These are phyloP conservation scores for Periconia macrospinosa DNA, from an alignment of 2,329 filamentous ascomycete species.

Conservation along the genomic window DNA sequence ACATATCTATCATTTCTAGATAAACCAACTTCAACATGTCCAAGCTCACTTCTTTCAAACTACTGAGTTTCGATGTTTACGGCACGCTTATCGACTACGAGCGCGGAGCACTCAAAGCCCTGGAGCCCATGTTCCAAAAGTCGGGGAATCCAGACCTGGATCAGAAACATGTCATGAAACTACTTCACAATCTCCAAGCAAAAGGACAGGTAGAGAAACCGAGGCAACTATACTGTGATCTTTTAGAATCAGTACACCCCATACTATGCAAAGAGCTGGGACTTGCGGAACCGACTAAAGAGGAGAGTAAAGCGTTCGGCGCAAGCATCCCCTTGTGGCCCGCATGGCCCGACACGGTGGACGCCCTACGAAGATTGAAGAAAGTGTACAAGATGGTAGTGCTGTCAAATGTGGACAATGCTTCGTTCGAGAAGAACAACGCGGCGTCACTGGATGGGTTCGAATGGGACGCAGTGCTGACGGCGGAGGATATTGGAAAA, in stretches of 20 bases:
- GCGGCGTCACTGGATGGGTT: slow-evolving; percentile 53
- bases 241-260: slow-evolving; percentile 57
- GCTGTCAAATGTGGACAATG: slow-evolving; percentile 62
- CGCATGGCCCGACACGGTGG: slow-evolving; percentile 61
- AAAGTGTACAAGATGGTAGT: slow-evolving; percentile 62
- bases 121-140: slow-evolving; percentile 55
- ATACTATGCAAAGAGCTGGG: slow-evolving; percentile 51
- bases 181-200: slow-evolving; percentile 52
- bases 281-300: slow-evolving; percentile 41
- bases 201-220: slow-evolving; percentile 59
- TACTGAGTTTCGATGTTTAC: slow-evolving; percentile 77
- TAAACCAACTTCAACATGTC: slow-evolving; percentile 22
- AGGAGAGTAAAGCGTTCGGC: slow-evolving; percentile 54
- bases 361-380: slow-evolving; percentile 54
- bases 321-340: slow-evolving; percentile 57
- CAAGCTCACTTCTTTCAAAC: slow-evolving; percentile 46
- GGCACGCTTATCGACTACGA: slow-evolving; percentile 82
- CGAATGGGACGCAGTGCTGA: slow-evolving; percentile 66
- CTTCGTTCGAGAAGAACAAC: slow-evolving; percentile 54
- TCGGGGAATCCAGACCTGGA: slow-evolving; percentile 23
- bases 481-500: slow-evolving; percentile 69
- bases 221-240: slow-evolving; percentile 59
- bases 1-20: background rate
- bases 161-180: slow-evolving; percentile 34
- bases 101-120: slow-evolving; percentile 59